A percentile compares a stretch with the other conserved stretches of the same genome.
Evolutionary conservation across 768 basidiomycete genomes (phyloP).

Genomic region (Tylopilus rubrobrunneus): DNA sequence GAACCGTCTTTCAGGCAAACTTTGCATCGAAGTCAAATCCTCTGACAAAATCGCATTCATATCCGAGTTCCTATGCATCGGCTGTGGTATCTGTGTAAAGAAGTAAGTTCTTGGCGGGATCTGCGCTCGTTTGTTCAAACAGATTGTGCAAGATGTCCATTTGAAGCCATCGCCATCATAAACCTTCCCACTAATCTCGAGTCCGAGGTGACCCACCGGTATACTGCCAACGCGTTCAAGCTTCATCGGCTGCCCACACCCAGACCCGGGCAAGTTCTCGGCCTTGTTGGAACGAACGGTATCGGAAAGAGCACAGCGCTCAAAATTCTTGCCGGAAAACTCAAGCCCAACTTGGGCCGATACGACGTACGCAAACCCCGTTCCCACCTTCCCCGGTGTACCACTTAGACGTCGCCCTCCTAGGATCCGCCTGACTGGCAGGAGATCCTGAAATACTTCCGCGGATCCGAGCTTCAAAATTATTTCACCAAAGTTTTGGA

Average conservation of each 20-base stretch:
- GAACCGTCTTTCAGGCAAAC: conserved; percentile 59
- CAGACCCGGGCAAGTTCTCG: conserved; percentile 96
- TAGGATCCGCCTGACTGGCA: conserved; percentile 99
- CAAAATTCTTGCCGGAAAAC: conserved; percentile 93
- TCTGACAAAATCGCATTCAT: conserved; percentile 98
- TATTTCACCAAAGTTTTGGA: conserved; percentile 99
- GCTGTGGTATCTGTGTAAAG: conserved; percentile 99
- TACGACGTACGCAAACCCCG: conserved; percentile 69
- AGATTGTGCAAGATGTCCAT: conserved; percentile 75
- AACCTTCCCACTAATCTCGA: conserved; percentile 97
- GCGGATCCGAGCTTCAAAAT: conserved; percentile 97
- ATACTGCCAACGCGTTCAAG: conserved; percentile 98
- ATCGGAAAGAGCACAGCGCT: conserved; percentile 98
- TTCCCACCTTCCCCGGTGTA: neutral
- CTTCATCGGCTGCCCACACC: conserved; percentile 97
- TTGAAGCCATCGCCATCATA: conserved; percentile 98
- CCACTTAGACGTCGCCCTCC: neutral
- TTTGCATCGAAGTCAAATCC: conserved; percentile 97
- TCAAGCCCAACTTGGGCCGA: conserved; percentile 95
- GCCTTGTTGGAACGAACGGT: conserved; percentile 98
- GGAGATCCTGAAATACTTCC: conserved; percentile 97
- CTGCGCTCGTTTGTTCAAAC: conserved; percentile 3
- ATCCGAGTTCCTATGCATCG: conserved; percentile 98
- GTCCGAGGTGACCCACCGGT: conserved; percentile 95
- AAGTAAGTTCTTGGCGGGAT: conserved; percentile 57